Evolutionary conservation across 768 basidiomycete species (phyloP), one percentile per base, ranked within the genome.

Genomic region (Fomitopsis pulvina): DNA sequence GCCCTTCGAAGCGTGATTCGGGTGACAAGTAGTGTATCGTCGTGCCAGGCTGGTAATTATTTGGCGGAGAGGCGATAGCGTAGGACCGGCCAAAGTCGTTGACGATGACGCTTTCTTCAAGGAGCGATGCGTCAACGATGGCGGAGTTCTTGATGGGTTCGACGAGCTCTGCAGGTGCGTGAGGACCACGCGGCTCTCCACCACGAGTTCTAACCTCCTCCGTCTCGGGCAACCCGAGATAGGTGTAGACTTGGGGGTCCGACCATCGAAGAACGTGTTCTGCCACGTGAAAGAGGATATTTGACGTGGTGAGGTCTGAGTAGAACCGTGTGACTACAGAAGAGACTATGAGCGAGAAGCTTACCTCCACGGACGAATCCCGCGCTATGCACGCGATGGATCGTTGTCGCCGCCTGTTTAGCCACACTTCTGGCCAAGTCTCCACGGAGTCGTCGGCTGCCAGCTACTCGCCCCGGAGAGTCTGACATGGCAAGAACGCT

Each of bases 71-170:
- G 41, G 49, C 45, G 24, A 55, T 32, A 38, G 48, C 12, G 49
- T 59, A 70, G 12, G 70, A 69, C 50, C 71, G 67, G 32, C 71
- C 72, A 56, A 71, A 71, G 55, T 73, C 70, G 45, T 50, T 58
- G 52, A 73, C 2, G 51, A 68, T n/a, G 41, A 59, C 55, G 50
- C 50, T 47, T 58, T 69, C 69, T 57, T 66, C 55, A 46, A 72
- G 63, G 50, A 67, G 52, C 12, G 52, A 45, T 24, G 61, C 12
- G 51, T 61, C 29, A 32, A 57, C 32, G 32, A 63, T 26, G 16
- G 49, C 27, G 29, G 57, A 34, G 46, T 53, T 57, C 3, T 63
- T 39, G 58, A 70, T 64, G 24, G 65, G 55, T 18, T 52, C 62
- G 21, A 69, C 55, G 47, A 71, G 57, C 44, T 47, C 26, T 39